Evolutionary conservation across 257 asterid species (phyloP), one percentile per base, ranked within the genome.

Genomic region (Gentiana macrophylla): DNA sequence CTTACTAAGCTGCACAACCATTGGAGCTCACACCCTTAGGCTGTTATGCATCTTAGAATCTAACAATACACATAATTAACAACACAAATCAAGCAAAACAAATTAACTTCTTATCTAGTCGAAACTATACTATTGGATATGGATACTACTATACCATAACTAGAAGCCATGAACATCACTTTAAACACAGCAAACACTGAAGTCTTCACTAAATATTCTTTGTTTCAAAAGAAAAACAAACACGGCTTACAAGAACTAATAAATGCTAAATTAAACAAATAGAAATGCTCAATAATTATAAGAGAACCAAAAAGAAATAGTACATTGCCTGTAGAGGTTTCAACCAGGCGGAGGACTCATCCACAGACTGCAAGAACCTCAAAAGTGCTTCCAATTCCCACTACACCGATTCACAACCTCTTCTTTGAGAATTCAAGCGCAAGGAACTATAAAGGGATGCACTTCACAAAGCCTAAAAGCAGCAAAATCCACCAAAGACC

Each of bases 301-400:
- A 49, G 12, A 48, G n/a, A 9, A 34, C 51, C 41, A 52, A 70
- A 56, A 70, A 56, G 72, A 80, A 76, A 69, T 67, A 69, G 61
- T 83, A 86, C 96, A 74, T 81, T 86, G 96, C 96, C 89, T 55
- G 85, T 69, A 60, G 89, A 67, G 62, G 94, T 84, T 51, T 72
- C 76, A 66, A 76, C 92, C 80, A 82, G 59, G 74, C 75, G 54
- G 89, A 81, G 15, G 89, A 86, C 62, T 76, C 84, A 47, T 86
- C 91, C 65, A 81, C 81, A 6, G 92, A 77, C 70, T 81, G 84
- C 82, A 84, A 80, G 75, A 81, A 86, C 80, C 92, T 78, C 79
- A 78, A 67, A 10, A 84, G 69, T 80, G 81, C 72, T 84, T 86
- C 89, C 82, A 86, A 65, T 80, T 86, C 59, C 75, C 79, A 55